phyloP scores from a whole-genome alignment of 495 filamentous ascomycete species.

The Cercophora newfieldiana region DNA sequence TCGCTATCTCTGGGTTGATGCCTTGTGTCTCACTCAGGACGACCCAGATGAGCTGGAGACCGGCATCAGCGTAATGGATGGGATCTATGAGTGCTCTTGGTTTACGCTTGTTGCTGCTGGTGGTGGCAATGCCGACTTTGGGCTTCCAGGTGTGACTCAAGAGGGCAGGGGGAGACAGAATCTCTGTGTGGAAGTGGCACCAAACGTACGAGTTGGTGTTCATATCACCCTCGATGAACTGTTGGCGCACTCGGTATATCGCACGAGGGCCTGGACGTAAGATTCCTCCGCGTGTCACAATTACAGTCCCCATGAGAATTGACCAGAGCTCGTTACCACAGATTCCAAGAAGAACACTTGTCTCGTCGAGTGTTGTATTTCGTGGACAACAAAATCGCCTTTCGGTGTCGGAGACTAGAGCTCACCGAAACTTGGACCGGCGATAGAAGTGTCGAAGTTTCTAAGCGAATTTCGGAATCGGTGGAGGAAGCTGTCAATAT shows the following conservation, averaged over 20 bases:
- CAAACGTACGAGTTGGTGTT: not conserved
- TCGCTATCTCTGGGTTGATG: slow-evolving; percentile 23
- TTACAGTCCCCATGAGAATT: not conserved
- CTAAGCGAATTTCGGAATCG: no score
- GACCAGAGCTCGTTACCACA: not conserved
- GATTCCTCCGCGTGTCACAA: not conserved
- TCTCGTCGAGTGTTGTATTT: slow-evolving; percentile 19
- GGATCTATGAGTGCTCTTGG: slow-evolving; percentile 17
- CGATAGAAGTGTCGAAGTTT: no score
- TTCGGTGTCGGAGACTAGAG: slow-evolving; percentile 1
- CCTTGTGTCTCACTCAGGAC: slow-evolving; percentile 22
- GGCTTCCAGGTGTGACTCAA: slow-evolving; percentile 14
- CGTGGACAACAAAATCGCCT: slow-evolving; percentile 9
- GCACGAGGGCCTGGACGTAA: slow-evolving; percentile 18
- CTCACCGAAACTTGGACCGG: not conserved
- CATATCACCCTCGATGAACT: not conserved
- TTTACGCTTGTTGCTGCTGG: slow-evolving; percentile 10
- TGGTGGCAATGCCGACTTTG: slow-evolving; percentile 15
- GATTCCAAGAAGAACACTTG: slow-evolving; percentile 24
- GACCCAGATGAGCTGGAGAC: slow-evolving; percentile 10
- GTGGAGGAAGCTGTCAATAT: not conserved
- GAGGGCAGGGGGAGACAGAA: not conserved
- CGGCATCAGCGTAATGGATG: slow-evolving; percentile 21
- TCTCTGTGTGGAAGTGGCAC: not conserved
- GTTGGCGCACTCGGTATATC: slow-evolving; percentile 6